Evolutionary conservation across 129 eudicot species (phyloP).

Genomic region (Flaveria bidentis): DNA sequence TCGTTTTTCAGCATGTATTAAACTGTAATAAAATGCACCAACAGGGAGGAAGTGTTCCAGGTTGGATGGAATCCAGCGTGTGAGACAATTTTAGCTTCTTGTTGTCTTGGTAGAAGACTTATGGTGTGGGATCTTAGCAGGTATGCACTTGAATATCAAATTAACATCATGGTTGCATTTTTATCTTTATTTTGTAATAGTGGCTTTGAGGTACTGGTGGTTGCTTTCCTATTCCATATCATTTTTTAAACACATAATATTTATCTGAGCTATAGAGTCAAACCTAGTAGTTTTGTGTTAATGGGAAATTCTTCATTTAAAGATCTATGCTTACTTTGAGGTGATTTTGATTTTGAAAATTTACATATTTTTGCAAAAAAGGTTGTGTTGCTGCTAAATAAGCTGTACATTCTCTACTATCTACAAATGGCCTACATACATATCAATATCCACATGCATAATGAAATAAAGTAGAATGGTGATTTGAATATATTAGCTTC

Average conservation of each 20-base stretch:
- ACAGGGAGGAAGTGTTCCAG: conserved; percentile 95
- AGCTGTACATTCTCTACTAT: background rate
- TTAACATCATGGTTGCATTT: background rate
- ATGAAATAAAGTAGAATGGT: background rate
- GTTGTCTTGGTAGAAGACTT: conserved; percentile 95
- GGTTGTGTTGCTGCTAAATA: background rate
- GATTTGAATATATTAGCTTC: background rate
- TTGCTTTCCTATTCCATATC: background rate
- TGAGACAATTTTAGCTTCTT: conserved; percentile 91
- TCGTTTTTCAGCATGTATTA: background rate
- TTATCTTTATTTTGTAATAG: background rate
- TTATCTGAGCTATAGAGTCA: background rate
- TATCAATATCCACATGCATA: background rate
- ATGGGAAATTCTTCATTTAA: background rate
- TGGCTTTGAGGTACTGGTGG: background rate
- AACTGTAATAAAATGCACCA: background rate
- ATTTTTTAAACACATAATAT: background rate
- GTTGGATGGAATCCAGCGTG: conserved; percentile 97
- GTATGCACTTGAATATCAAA: conserved; percentile 37
- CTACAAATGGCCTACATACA: background rate
- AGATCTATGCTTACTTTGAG: background rate
- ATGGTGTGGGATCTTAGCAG: conserved; percentile 99
- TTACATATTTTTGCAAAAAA: background rate
- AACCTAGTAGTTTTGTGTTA: background rate
- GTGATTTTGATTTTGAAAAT: background rate